phyloP scores from a whole-genome alignment of 805 yeast species.

The Saccharomycopsis sp. region DNA sequence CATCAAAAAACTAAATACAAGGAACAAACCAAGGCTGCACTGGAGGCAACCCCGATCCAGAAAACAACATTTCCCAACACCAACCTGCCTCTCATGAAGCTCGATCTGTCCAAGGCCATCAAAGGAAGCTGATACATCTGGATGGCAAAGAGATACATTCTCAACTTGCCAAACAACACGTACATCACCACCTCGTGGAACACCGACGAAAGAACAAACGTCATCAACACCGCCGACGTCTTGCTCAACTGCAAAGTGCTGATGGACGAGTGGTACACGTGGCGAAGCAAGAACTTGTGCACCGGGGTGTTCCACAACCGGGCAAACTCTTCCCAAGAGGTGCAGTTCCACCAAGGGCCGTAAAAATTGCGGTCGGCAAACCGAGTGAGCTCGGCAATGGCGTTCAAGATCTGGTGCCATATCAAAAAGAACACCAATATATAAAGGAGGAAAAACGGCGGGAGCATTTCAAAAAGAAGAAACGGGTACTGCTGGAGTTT shows the following conservation, averaged over 20 bases:
- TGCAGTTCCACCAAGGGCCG: slow-evolving; percentile 97
- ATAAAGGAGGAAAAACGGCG: slow-evolving; percentile 71
- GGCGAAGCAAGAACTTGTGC: slow-evolving; percentile 79
- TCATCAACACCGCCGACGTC: slow-evolving; percentile 60
- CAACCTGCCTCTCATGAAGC: slow-evolving; percentile 43
- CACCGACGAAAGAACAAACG: slow-evolving; percentile 70
- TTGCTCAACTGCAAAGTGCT: slow-evolving; percentile 63
- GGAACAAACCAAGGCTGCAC: slow-evolving; percentile 83
- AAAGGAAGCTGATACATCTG: slow-evolving; percentile 89
- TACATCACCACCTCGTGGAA: slow-evolving; percentile 92
- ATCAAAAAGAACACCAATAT: slow-evolving; percentile 76
- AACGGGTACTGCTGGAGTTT: slow-evolving; percentile 43
- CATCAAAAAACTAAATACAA: slow-evolving; percentile 64
- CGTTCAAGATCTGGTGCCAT: slow-evolving; percentile 91
- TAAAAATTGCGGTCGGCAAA: slow-evolving; percentile 91
- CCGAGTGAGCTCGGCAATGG: slow-evolving; percentile 76
- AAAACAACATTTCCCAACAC: slow-evolving; percentile 72
- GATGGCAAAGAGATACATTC: slow-evolving; percentile 71
- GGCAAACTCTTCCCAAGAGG: slow-evolving; percentile 88
- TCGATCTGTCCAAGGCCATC: slow-evolving; percentile 52
- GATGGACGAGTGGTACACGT: slow-evolving; percentile 87
- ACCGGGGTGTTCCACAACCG: slow-evolving; percentile 94
- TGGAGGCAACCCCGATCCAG: slow-evolving; percentile 86
- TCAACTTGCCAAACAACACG: slow-evolving; percentile 65
- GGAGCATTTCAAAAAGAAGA: slow-evolving; percentile 62